Percentiles rank a stretch among this genome's conserved stretches.
Conservation (phyloP, 2,329 filamentous ascomycete species). For the Stachybotrys echinatus region DNA sequence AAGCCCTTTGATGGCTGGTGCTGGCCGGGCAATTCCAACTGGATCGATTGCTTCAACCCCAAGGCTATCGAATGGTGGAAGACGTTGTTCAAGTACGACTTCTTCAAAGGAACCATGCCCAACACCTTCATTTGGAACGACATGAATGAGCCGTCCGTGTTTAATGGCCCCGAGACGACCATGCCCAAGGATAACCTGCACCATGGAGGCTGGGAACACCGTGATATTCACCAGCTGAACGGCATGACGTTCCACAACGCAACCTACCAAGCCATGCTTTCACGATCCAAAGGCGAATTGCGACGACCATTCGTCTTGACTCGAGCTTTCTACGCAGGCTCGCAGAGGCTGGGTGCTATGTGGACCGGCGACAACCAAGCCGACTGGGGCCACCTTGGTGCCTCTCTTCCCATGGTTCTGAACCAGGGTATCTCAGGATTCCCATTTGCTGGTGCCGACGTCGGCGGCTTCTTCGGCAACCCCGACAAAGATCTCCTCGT, state of each 20-base stretch:
- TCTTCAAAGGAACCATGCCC: constrained; percentile 76
- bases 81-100: constrained; percentile 77
- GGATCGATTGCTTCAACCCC: constrained; percentile 96
- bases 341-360: constrained; percentile 88
- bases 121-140: constrained; percentile 99
- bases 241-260: constrained; percentile 95
- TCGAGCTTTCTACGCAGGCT: constrained; percentile 85
- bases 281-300: constrained; percentile 79
- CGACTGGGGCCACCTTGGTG: constrained; percentile 84
- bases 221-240: constrained; percentile 93
- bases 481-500: constrained; percentile 86
- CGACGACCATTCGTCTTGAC: constrained; percentile 90
- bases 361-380: constrained; percentile 99
- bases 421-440: constrained; percentile 90
- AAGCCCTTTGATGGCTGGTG: constrained; percentile 95
- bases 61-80: constrained; percentile 89
- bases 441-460: constrained; percentile 91
- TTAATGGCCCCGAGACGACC: constrained; percentile 95
- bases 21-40: constrained; percentile 95
- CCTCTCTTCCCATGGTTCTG: constrained; percentile 86
- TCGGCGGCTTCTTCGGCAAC: constrained; percentile 97
- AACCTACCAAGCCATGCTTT: constrained; percentile 77
- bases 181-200: constrained; percentile 99
- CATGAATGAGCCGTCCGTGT: constrained; percentile 99
- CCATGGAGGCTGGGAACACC: constrained; percentile 87